These are phyloP conservation scores for Cryphonectria japonica DNA, from an alignment of 2,329 filamentous ascomycete species.

Conservation along the genomic window DNA sequence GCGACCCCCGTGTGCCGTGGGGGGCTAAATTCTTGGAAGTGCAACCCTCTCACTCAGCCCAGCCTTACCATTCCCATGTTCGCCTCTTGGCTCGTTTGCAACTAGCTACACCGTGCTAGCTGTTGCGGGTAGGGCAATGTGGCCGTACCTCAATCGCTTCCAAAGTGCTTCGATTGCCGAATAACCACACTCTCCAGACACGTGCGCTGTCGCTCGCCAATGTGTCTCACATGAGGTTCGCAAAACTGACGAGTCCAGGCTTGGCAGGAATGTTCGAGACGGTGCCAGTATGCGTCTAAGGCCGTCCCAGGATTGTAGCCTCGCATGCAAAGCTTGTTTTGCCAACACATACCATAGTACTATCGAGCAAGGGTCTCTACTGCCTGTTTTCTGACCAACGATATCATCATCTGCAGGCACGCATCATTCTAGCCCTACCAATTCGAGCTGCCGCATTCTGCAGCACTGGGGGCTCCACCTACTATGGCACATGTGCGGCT, in stretches of 20 bases:
- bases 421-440: slow-evolving; percentile 8
- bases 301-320: neutral
- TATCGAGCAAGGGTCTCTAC: neutral
- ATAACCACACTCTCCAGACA: neutral
- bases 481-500: neutral
- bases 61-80: neutral
- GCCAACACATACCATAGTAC: neutral
- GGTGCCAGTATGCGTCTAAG: neutral
- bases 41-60: neutral
- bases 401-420: slow-evolving; percentile 9
- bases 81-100: neutral
- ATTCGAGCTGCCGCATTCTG: slow-evolving; percentile 11
- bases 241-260: neutral
- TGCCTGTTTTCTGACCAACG: neutral
- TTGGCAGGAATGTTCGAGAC: neutral
- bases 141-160: neutral
- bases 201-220: neutral
- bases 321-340: neutral
- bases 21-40: neutral
- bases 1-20: neutral
- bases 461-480: slow-evolving; percentile 21
- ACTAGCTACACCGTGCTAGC: neutral
- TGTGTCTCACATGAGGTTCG: neutral
- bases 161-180: neutral
- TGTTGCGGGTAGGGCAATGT: neutral